These are phyloP conservation scores for barrel medic (Medicago truncatula) DNA, from an alignment of 306 rosid genomes.

Conservation along the genomic window MtrunA17r5.0-ANR NC_053046.1:27968001-27968500, in stretches of 20 bases:
- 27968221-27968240: conserved; percentile 28
- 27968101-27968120: background rate
- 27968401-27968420: conserved; percentile 28
- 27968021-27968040: conserved; percentile 85
- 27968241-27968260: conserved; percentile 84
- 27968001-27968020: conserved; percentile 73
- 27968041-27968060: conserved; percentile 73
- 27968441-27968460: conserved; percentile 37
- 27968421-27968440: conserved; percentile 5
- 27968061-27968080: conserved; percentile 65
- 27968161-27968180: too few relatives aligned
- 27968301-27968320: conserved; percentile 47
- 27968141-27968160: too few relatives aligned
- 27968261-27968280: conserved; percentile 67
- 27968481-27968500: conserved; percentile 49
- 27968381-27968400: conserved; percentile 40
- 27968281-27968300: conserved; percentile 64
- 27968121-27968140: too few relatives aligned
- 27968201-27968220: background rate
- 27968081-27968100: background rate
- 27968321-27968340: conserved; percentile 46
- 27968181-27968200: background rate
- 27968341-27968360: conserved; percentile 87
- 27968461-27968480: conserved; percentile 55
- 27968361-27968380: conserved; percentile 63